phyloP scores from a whole-genome alignment of 2,329 filamentous ascomycete species.

The Verruconis gallopava region DNA sequence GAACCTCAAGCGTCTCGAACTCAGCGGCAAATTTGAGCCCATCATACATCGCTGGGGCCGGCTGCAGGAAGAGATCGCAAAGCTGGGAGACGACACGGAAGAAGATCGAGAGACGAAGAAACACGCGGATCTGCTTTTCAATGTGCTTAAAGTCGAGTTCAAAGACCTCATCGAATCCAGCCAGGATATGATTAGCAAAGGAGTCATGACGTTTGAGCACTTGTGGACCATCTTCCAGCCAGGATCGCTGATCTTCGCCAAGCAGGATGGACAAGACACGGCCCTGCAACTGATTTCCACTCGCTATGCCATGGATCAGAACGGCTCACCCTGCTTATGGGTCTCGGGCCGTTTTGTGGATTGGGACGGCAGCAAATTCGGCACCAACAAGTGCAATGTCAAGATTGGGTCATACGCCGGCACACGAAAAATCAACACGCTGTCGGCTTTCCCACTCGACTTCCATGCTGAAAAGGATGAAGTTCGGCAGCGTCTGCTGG shows the following conservation, averaged over 20 bases:
- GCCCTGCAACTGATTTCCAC: slow-evolving; percentile 17
- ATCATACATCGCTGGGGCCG: slow-evolving; percentile 37
- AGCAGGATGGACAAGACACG: slow-evolving; percentile 21
- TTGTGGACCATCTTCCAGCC: slow-evolving; percentile 34
- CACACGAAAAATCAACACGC: slow-evolving; percentile 28
- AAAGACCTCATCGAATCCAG: slow-evolving; percentile 12
- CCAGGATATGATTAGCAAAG: slow-evolving; percentile 22
- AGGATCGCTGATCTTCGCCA: slow-evolving; percentile 17
- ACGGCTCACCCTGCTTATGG: neutral
- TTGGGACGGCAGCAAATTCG: slow-evolving; percentile 25
- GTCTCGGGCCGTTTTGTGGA: slow-evolving; percentile 23
- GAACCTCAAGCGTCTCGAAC: slow-evolving; percentile 20
- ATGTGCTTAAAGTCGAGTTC: slow-evolving; percentile 20
- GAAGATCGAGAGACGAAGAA: slow-evolving; percentile 18
- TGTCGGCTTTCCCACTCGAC: slow-evolving; percentile 32
- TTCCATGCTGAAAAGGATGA: slow-evolving; percentile 29
- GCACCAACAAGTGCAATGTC: slow-evolving; percentile 14
- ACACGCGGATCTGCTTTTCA: slow-evolving; percentile 21
- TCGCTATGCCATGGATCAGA: slow-evolving; percentile 13
- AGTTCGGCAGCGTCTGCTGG: slow-evolving; percentile 28
- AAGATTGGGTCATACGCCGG: slow-evolving; percentile 23
- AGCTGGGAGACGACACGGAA: slow-evolving; percentile 41
- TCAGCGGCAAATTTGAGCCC: slow-evolving; percentile 21
- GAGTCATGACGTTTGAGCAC: slow-evolving; percentile 29
- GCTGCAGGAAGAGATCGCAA: slow-evolving; percentile 37